phyloP scores from a whole-genome alignment of 768 basidiomycete species.

The Hypholoma fasciculare region DNA sequence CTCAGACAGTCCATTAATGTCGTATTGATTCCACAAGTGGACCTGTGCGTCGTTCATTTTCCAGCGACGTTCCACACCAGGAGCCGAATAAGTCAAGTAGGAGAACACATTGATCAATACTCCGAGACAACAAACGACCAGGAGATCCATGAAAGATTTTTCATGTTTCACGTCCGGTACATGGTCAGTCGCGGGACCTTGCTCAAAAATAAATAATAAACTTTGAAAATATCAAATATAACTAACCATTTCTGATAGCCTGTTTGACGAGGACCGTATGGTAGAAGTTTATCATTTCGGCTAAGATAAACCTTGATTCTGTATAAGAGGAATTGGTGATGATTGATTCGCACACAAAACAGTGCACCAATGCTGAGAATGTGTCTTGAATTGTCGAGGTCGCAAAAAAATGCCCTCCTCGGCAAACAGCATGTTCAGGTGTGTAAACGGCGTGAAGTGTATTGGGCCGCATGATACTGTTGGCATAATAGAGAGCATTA shows the following conservation, averaged over 20 bases:
- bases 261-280: not conserved
- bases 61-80: not conserved
- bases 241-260: not conserved
- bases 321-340: slow-evolving; percentile 17
- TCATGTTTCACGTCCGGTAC: not conserved
- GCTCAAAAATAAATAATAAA: not conserved
- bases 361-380: slow-evolving; percentile 13
- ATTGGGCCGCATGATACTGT: slow-evolving; percentile 21
- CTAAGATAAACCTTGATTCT: slow-evolving; percentile 6
- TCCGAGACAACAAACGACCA: not conserved
- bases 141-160: not conserved
- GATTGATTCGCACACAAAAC: slow-evolving; percentile 5
- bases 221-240: not conserved
- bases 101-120: not conserved
- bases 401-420: slow-evolving; percentile 22
- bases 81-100: not conserved
- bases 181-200: not conserved
- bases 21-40: not conserved
- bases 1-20: not conserved
- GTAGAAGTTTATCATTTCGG: slow-evolving; percentile 12
- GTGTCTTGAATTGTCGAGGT: slow-evolving; percentile 13
- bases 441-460: slow-evolving; percentile 15
- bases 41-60: not conserved
- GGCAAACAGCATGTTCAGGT: slow-evolving; percentile 13
- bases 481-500: not conserved